Evolutionary conservation across 768 basidiomycete genomes (phyloP), one percentile per base, ranked within the genome.

Genomic region (Hericium rajendrae): DNA sequence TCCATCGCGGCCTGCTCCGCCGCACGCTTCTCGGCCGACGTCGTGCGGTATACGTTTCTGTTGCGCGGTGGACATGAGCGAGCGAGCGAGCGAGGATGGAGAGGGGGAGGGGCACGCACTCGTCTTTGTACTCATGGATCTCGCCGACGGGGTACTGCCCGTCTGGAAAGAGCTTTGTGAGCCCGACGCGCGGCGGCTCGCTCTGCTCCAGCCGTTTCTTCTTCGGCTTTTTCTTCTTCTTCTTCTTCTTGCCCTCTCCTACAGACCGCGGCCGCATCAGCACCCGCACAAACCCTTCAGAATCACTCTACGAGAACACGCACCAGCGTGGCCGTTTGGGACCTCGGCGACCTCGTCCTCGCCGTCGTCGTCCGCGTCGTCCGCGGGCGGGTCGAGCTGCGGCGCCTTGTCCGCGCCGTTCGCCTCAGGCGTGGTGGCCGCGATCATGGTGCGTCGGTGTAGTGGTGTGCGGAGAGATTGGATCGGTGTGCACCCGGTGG

Each of bases 211-310:
- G 59, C 72, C 82, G 87, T 73, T 89, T 77, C 73, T 87, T 85
- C 73, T 93, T 93, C 58, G 88, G 74, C 70, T 92, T 94, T 72
- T 91, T 95, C 73, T 94, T 92, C 69, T 94, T 97, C 76, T 95
- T 95, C 72, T 92, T 94, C 69, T 84, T 88, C 70, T 84, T 84
- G 54, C 67, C 76, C 48, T 84, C 83, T 20, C 78, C 83, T 54
- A 28, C 4, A 10, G 41, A n/a, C 20, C 32, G 24, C 41, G 6
- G 20, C 41, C 6, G 20, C 13, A n/a, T n/a, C 15, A 46, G n/a
- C 15, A 20, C 16, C 43, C 43, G 18, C 40, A 41, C 4, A 13
- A 8, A 15, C 6, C 11, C 11, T 5, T 5, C 40, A 5, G 9
- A 8, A 41, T 18, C 40, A 13, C 22, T 22, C 22, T 2, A 20